These are phyloP conservation scores for Colletotrichum tofieldiae DNA, from an alignment of 2,329 filamentous ascomycete species.

Conservation along the genomic window DNA sequence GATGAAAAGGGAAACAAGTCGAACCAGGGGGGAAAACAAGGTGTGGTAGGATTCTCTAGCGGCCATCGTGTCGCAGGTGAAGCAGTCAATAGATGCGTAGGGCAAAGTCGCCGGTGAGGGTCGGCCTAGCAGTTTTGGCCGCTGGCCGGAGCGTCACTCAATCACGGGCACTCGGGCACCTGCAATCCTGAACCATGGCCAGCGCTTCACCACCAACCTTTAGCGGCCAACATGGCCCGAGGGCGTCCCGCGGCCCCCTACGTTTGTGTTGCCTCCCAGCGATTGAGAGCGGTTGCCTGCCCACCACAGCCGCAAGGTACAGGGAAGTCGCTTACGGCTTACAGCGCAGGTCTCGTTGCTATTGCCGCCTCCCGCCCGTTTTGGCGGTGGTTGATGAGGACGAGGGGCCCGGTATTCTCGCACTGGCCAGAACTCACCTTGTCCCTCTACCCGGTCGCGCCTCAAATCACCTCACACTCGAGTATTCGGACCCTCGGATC, in stretches of 20 bases:
- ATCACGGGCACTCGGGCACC: constrained; percentile 5
- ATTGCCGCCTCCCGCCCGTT: constrained; percentile 9
- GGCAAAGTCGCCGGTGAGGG: constrained; percentile 24
- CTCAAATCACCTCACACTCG: not conserved
- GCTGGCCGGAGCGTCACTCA: not conserved
- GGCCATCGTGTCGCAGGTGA: constrained; percentile 27
- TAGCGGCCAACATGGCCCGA: constrained; percentile 20
- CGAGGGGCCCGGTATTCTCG: not conserved
- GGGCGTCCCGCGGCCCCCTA: constrained; percentile 17
- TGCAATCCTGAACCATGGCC: not conserved
- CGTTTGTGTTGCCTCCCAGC: constrained; percentile 13
- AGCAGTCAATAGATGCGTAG: constrained; percentile 1
- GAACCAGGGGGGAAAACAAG: not conserved
- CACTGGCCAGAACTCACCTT: not conserved
- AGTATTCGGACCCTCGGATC: not conserved
- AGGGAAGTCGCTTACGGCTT: constrained; percentile 6
- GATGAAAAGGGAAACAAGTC: not conserved
- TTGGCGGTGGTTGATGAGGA: not conserved
- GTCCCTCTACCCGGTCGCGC: not conserved
- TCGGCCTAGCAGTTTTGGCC: constrained; percentile 1
- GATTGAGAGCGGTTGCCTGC: not conserved
- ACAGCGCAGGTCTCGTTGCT: not conserved
- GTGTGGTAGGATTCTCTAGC: constrained; percentile 6
- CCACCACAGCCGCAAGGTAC: not conserved
- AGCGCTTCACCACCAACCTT: constrained; percentile 9